Conservation (phyloP, 164 flowering plant genomes). For the Liriodendron chinense region DNA sequence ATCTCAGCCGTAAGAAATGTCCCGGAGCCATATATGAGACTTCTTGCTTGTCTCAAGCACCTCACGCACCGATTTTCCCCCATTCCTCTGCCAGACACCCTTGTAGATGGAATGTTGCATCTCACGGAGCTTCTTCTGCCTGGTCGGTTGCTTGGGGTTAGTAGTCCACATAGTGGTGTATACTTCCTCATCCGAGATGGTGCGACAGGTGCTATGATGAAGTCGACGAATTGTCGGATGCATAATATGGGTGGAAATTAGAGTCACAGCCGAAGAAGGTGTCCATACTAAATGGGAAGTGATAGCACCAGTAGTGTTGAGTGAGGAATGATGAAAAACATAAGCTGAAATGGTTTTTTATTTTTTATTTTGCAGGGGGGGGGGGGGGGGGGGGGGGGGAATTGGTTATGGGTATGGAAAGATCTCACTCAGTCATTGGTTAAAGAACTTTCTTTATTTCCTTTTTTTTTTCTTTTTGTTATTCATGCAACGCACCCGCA, state of each 20-base stretch:
- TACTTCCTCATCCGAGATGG: neutral
- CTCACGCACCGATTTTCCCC: conserved; percentile 55
- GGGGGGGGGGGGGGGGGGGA: too few species aligned
- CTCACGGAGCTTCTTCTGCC: conserved; percentile 68
- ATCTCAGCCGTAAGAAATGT: conserved; percentile 40
- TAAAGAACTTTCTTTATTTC: too few species aligned
- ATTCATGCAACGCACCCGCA: too few species aligned
- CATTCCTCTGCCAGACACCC: conserved; percentile 50
- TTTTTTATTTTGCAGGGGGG: too few species aligned
- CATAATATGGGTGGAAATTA: neutral
- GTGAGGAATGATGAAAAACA: too few species aligned
- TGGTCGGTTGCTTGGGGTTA: conserved; percentile 45
- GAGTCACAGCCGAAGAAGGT: neutral
- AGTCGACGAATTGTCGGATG: neutral
- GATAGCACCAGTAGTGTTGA: neutral
- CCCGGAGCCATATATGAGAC: conserved; percentile 55
- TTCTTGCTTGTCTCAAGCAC: conserved; percentile 52
- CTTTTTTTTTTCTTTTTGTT: too few species aligned
- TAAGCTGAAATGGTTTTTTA: neutral
- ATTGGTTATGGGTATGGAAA: too few species aligned
- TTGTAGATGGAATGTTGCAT: conserved; percentile 69
- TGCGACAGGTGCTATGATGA: neutral
- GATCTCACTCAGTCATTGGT: too few species aligned
- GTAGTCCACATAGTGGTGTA: neutral
- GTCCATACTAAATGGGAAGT: neutral